Evolutionary conservation across 2,329 filamentous ascomycete genomes (phyloP), one percentile per base, ranked within the genome.

Genomic region (Calonectria crousiana): DNA sequence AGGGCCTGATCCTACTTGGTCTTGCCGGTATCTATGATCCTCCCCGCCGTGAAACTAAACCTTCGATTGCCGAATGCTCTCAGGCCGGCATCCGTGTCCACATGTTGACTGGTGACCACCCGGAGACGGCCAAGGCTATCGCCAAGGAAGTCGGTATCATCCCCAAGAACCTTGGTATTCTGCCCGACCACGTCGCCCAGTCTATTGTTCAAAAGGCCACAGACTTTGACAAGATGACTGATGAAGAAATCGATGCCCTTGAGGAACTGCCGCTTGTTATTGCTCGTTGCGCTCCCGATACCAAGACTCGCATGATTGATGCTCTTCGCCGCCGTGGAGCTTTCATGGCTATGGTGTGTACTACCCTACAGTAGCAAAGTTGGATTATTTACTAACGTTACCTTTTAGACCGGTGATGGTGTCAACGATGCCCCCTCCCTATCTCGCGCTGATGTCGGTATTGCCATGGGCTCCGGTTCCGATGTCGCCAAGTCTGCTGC

Each of bases 281-380:
- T 74, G 95, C 95, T 47, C 93, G 95, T 47, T 97, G 95, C 82
- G 94, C 94, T 1, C 95, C 95, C 0, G 92, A 94, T 73, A 97
- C 95, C 49, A 98, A 98, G 85, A 95, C 95, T 6, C 92, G 95
- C 73, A 97, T 98, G 95, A 96, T 98, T 67, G 94, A 96, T 78
- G 95, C 95, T 8, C 90, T 98, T 20, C 94, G 96, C 77, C 92
- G 95, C 20, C 93, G 95, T 51, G 89, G 90, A 28, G 90, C 90
- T 26, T 96, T 94, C 84, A 95, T 93, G 83, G 95, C 95, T 73
- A 97, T 97, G 95, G 56, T 62, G 28, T 30, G 56, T 62, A 20
- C 36, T 28, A 11, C 13, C 14, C 13, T 20, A 13, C 36, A 5
- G 1, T 16, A 16, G 4, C 1, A 9, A 16, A 20, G 36, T 11